phyloP scores from a whole-genome alignment of 805 yeast species.

The Barnettozyma wickerhamii region DNA sequence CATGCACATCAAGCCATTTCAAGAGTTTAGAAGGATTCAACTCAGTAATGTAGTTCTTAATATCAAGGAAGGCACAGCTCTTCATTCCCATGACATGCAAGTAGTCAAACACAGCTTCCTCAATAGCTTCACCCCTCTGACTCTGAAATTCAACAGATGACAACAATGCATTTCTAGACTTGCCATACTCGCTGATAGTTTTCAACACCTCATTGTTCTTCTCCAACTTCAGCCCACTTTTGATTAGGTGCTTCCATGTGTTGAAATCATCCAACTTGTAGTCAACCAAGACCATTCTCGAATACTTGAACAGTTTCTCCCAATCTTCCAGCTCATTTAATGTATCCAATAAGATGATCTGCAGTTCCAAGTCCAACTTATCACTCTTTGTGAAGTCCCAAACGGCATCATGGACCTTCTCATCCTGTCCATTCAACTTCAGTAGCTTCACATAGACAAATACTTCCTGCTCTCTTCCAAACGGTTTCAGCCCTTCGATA shows the following conservation, averaged over 20 bases:
- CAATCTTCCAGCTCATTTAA: constrained; percentile 40
- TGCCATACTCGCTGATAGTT: constrained; percentile 28
- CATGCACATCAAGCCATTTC: constrained; percentile 23
- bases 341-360: constrained; percentile 46
- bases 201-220: constrained; percentile 26
- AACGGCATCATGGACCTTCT: constrained; percentile 32
- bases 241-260: constrained; percentile 59
- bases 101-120: constrained; percentile 28
- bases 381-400: constrained; percentile 29
- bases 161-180: constrained; percentile 53
- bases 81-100: constrained; percentile 49
- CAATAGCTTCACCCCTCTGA: constrained; percentile 13
- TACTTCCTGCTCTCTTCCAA: constrained; percentile 57
- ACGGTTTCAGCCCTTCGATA: constrained; percentile 48
- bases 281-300: constrained; percentile 39
- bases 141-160: constrained; percentile 46
- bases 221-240: constrained; percentile 37
- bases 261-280: constrained; percentile 68
- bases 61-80: constrained; percentile 61
- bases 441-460: constrained; percentile 54
- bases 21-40: constrained; percentile 15
- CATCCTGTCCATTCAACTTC: constrained; percentile 30
- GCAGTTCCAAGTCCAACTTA: constrained; percentile 56
- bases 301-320: constrained; percentile 37
- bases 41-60: constrained; percentile 32